Evolutionary conservation across 768 basidiomycete genomes (phyloP).

Genomic region (Podaxis mareebaensis): DNA sequence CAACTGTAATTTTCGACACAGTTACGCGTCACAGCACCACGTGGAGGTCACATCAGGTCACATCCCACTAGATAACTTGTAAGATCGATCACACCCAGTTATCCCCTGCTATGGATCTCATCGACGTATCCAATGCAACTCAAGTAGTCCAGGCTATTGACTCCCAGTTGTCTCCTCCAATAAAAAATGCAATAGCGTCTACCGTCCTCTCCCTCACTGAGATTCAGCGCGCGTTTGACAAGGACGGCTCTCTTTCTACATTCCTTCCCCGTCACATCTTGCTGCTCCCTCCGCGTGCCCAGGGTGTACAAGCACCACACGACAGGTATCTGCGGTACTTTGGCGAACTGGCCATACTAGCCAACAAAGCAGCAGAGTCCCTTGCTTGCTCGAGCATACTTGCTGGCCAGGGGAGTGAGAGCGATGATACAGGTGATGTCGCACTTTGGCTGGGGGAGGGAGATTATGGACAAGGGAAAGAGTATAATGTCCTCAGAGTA

Average conservation of each 20-base stretch:
- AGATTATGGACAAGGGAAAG: slow-evolving; percentile 26
- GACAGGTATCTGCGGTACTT: slow-evolving; percentile 22
- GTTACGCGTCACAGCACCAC: not conserved
- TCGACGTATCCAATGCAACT: not conserved
- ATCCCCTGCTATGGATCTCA: not conserved
- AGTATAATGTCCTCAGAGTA: slow-evolving; percentile 22
- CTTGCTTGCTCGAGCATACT: slow-evolving; percentile 52
- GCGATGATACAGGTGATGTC: slow-evolving; percentile 56
- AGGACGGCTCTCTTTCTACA: not conserved
- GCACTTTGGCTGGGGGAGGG: slow-evolving; percentile 53
- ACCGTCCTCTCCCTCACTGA: slow-evolving; percentile 22
- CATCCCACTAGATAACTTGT: no score
- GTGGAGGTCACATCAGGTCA: not conserved
- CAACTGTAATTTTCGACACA: not conserved
- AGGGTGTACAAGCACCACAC: slow-evolving; percentile 3
- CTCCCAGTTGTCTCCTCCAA: slow-evolving; percentile 13
- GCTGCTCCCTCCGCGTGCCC: slow-evolving; percentile 19
- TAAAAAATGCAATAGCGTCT: slow-evolving; percentile 18
- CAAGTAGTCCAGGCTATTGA: not conserved
- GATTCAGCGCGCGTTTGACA: slow-evolving; percentile 14
- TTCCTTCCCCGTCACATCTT: slow-evolving; percentile 20
- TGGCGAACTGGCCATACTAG: slow-evolving; percentile 35
- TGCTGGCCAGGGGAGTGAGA: slow-evolving; percentile 53
- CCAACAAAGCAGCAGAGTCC: slow-evolving; percentile 39
- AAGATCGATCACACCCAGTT: no score